phyloP scores from a whole-genome alignment of 139 green algal genomes.

The Eudorina sp. region DNA sequence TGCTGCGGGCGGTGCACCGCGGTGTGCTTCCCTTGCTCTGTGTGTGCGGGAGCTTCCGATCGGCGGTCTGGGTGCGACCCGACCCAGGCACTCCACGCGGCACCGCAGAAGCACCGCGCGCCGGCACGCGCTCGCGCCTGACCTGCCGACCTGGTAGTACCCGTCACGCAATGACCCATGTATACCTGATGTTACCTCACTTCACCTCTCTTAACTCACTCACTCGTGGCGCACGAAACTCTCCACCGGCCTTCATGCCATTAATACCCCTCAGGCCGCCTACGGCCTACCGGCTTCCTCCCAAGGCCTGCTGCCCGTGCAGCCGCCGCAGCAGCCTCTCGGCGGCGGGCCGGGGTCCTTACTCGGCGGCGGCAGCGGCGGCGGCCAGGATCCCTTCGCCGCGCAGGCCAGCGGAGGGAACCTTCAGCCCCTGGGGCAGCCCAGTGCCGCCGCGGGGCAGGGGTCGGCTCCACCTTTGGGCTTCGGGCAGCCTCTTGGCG shows the following conservation, averaged over 20 bases:
- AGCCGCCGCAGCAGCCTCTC: not conserved
- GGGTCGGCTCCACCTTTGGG: not conserved
- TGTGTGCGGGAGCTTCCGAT: not conserved
- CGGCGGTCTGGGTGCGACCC: not conserved
- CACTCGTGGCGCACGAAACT: not conserved
- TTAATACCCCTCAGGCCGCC: not conserved
- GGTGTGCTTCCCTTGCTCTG: not conserved
- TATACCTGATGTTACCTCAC: not conserved
- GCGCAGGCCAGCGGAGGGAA: not conserved
- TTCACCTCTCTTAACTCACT: not conserved
- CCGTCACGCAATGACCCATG: not conserved
- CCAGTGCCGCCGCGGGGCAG: not conserved
- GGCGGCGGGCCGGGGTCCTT: not conserved
- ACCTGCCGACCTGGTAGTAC: not conserved
- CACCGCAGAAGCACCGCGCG: not conserved
- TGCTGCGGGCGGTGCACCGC: not conserved
- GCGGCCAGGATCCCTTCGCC: not conserved
- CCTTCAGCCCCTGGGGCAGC: not conserved
- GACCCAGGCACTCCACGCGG: not conserved
- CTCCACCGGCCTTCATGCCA: not conserved
- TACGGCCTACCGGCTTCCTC: conserved; percentile 14
- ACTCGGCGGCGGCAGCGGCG: not conserved
- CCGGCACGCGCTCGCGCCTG: not conserved
- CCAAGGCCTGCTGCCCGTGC: conserved; percentile 4
- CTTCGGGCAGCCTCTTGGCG: not conserved